Conservation (phyloP, 2,329 filamentous ascomycete species). For the Beauveria caledonica region DNA sequence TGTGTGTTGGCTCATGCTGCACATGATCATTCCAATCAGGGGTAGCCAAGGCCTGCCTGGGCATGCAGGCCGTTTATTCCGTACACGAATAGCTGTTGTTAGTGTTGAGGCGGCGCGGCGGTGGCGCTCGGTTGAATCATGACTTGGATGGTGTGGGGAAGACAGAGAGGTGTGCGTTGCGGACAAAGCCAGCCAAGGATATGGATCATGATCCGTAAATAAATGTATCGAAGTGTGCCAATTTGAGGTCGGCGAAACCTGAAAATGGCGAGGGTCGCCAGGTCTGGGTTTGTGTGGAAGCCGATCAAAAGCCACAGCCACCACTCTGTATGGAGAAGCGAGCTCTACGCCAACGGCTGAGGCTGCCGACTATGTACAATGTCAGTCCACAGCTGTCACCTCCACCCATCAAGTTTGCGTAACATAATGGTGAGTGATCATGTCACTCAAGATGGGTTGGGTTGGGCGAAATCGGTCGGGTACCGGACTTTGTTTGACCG, state of each 20-base stretch:
- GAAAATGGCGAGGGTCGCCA: neutral
- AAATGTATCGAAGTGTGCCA: no score
- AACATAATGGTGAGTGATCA: neutral
- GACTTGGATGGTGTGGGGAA: conserved; percentile 4
- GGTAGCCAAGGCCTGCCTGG: neutral
- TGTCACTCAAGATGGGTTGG: neutral
- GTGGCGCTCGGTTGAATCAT: conserved; percentile 9
- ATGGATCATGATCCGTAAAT: neutral
- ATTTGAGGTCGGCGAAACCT: neutral
- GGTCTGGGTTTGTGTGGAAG: neutral
- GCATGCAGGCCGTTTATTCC: neutral
- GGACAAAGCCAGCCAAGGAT: neutral
- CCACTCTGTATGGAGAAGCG: neutral
- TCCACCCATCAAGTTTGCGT: neutral
- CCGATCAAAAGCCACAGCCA: neutral
- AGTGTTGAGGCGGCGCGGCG: conserved; percentile 5
- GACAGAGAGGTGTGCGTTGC: neutral
- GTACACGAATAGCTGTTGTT: neutral
- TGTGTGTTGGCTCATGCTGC: conserved; percentile 3
- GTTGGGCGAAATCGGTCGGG: neutral
- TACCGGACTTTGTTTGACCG: neutral
- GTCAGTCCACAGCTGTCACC: neutral
- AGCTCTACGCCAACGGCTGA: neutral
- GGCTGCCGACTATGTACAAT: neutral
- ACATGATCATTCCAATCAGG: conserved; percentile 8